Evolutionary conservation across 495 filamentous ascomycete species (phyloP).

Genomic region (Trichoderma virens): DNA sequence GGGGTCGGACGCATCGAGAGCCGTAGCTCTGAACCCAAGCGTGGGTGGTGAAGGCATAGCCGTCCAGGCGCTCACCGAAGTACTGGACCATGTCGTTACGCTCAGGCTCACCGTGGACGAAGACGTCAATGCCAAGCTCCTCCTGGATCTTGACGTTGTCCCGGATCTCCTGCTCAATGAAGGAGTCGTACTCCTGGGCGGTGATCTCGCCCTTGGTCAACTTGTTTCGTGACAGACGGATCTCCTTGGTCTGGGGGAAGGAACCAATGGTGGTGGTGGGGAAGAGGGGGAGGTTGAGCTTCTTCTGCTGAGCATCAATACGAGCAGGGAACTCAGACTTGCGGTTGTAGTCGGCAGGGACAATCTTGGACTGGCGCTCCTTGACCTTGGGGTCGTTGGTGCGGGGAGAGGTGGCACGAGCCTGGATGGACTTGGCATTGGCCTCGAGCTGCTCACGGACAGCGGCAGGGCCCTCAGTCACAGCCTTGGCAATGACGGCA

Average conservation of each 20-base stretch:
- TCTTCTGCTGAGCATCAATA: slow-evolving; percentile 75
- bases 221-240: slow-evolving; percentile 90
- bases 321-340: slow-evolving; percentile 77
- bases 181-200: slow-evolving; percentile 85
- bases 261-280: slow-evolving; percentile 98
- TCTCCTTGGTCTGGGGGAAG: slow-evolving; percentile 98
- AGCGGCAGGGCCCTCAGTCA: slow-evolving; percentile 78
- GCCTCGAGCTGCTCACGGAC: slow-evolving; percentile 83
- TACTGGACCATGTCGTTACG: slow-evolving; percentile 99
- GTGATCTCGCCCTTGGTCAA: slow-evolving; percentile 97
- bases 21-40: slow-evolving; percentile 98
- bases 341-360: slow-evolving; percentile 78
- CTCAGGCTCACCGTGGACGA: slow-evolving; percentile 97
- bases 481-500: slow-evolving; percentile 89
- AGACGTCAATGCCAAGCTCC: slow-evolving; percentile 87
- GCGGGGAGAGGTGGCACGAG: slow-evolving; percentile 80
- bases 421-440: slow-evolving; percentile 84
- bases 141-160: slow-evolving; percentile 93
- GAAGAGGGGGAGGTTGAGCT: slow-evolving; percentile 89
- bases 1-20: slow-evolving; percentile 93
- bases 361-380: slow-evolving; percentile 83
- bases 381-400: slow-evolving; percentile 97
- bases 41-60: slow-evolving; percentile 98
- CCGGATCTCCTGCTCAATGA: slow-evolving; percentile 97
- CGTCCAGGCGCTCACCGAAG: slow-evolving; percentile 93